These are phyloP conservation scores for Coffea eugenioides DNA, from an alignment of 257 asterid species.

Conservation along the genomic window DNA sequence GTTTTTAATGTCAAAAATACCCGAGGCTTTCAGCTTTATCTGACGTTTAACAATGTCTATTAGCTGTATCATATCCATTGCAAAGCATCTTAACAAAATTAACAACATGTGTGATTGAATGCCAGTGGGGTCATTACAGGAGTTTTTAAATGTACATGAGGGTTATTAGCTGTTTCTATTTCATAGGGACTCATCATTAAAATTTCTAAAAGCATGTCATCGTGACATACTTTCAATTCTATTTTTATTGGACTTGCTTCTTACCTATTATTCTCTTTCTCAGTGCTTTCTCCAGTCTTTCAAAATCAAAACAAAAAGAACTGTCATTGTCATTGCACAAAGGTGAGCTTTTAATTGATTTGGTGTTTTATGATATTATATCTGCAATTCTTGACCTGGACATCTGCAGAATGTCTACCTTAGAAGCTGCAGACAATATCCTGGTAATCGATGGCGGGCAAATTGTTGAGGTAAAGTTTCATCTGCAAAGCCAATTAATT, in stretches of 20 bases:
- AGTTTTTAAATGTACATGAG: no score
- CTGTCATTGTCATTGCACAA: background rate
- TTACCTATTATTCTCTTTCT: background rate
- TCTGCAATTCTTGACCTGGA: background rate
- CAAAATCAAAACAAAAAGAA: background rate
- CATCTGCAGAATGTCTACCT: background rate
- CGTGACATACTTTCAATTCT: no score
- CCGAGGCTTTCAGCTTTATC: no score
- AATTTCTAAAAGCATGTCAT: no score
- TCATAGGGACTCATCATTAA: no score
- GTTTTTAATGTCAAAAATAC: no score
- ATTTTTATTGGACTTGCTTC: background rate
- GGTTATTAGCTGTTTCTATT: background rate
- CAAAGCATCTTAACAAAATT: no score
- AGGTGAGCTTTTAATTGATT: background rate
- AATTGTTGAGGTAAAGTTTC: background rate
- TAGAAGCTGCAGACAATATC: background rate
- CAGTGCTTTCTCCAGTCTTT: conserved; percentile 1
- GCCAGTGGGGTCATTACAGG: background rate
- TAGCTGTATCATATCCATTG: no score
- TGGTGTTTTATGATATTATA: background rate
- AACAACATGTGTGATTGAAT: background rate
- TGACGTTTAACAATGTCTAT: no score
- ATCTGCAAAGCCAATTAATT: background rate
- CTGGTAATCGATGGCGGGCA: background rate